A percentile compares a stretch with the other conserved stretches of the same genome.
These are phyloP conservation scores for Aspergillus asperescens DNA, from an alignment of 495 filamentous ascomycete genomes.

Conservation along the genomic window DNA sequence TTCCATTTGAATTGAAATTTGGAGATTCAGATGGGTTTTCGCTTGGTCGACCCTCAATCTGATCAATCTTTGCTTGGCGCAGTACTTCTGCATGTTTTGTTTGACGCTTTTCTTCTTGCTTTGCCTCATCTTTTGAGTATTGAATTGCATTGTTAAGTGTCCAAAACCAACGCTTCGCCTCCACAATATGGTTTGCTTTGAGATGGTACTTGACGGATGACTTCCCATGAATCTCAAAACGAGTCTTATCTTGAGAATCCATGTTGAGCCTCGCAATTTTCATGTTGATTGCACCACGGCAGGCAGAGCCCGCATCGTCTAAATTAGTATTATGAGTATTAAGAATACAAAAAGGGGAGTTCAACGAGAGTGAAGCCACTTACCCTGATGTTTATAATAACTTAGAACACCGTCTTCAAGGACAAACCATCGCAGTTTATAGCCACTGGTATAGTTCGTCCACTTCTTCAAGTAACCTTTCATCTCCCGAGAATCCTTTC, in stretches of 20 bases:
- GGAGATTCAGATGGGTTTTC: slow-evolving; percentile 32
- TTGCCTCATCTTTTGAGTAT: slow-evolving; percentile 94
- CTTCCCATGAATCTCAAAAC: slow-evolving; percentile 95
- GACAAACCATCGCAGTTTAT: slow-evolving; percentile 96
- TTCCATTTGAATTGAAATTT: slow-evolving; percentile 33
- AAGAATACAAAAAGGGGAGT: too few species aligned
- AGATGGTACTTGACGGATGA: slow-evolving; percentile 98
- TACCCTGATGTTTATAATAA: slow-evolving; percentile 96
- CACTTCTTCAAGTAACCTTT: slow-evolving; percentile 98
- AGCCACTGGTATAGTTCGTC: slow-evolving; percentile 96
- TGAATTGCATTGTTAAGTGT: slow-evolving; percentile 97
- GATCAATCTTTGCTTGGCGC: slow-evolving; percentile 66
- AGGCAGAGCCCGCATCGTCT: slow-evolving; percentile 71
- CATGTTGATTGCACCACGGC: slow-evolving; percentile 98
- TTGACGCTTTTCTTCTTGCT: slow-evolving; percentile 73
- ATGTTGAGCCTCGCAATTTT: slow-evolving; percentile 89
- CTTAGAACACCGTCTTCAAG: slow-evolving; percentile 95
- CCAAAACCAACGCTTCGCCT: slow-evolving; percentile 76
- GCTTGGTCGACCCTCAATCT: slow-evolving; percentile 38
- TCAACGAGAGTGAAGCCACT: slow-evolving; percentile 5
- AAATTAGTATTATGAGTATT: slow-evolving; percentile 7
- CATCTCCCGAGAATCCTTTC: slow-evolving; percentile 90
- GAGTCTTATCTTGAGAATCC: slow-evolving; percentile 93
- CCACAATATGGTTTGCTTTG: slow-evolving; percentile 83
- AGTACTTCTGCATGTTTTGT: slow-evolving; percentile 69